Conservation (phyloP, 2,329 filamentous ascomycete genomes). For the Aspergillus fijiensis region DNA sequence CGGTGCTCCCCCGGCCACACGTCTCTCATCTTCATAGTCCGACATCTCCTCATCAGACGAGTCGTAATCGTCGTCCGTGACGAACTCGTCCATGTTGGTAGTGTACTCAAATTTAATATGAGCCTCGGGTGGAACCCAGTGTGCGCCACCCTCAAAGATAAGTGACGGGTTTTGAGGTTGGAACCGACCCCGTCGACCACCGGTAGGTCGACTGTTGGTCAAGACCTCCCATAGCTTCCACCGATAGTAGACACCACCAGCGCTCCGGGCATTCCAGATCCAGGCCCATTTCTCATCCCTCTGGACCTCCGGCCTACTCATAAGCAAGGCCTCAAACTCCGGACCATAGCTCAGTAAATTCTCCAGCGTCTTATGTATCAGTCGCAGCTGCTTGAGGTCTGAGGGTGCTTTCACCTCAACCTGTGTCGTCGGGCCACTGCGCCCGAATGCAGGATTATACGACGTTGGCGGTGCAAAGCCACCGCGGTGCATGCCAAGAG, state of each 20-base stretch:
- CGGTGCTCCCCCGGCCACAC: slow-evolving; percentile 44
- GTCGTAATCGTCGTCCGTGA: slow-evolving; percentile 81
- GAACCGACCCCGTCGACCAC: slow-evolving; percentile 40
- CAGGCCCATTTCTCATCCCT: slow-evolving; percentile 88
- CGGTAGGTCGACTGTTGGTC: slow-evolving; percentile 58
- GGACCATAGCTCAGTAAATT: slow-evolving; percentile 74
- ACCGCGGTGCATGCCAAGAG: slow-evolving; percentile 53
- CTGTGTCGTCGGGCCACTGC: slow-evolving; percentile 55
- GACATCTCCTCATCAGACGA: slow-evolving; percentile 80
- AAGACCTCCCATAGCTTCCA: slow-evolving; percentile 87
- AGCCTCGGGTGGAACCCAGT: slow-evolving; percentile 75
- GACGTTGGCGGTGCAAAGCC: slow-evolving; percentile 76
- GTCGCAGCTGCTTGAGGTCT: slow-evolving; percentile 73
- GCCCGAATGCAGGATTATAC: slow-evolving; percentile 54
- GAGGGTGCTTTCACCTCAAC: slow-evolving; percentile 73
- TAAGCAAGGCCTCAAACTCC: slow-evolving; percentile 87
- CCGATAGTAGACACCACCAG: slow-evolving; percentile 84
- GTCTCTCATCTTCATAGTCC: slow-evolving; percentile 45
- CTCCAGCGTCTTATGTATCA: slow-evolving; percentile 88
- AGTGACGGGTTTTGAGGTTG: slow-evolving; percentile 50
- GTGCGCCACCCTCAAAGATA: slow-evolving; percentile 72
- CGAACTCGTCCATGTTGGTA: slow-evolving; percentile 73
- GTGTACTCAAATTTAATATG: slow-evolving; percentile 77
- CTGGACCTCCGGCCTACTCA: slow-evolving; percentile 81
- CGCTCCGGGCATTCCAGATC: slow-evolving; percentile 82